Evolutionary conservation across 2,329 filamentous ascomycete genomes (phyloP), one percentile per base, ranked within the genome.

Genomic region (Neurospora sp.): DNA sequence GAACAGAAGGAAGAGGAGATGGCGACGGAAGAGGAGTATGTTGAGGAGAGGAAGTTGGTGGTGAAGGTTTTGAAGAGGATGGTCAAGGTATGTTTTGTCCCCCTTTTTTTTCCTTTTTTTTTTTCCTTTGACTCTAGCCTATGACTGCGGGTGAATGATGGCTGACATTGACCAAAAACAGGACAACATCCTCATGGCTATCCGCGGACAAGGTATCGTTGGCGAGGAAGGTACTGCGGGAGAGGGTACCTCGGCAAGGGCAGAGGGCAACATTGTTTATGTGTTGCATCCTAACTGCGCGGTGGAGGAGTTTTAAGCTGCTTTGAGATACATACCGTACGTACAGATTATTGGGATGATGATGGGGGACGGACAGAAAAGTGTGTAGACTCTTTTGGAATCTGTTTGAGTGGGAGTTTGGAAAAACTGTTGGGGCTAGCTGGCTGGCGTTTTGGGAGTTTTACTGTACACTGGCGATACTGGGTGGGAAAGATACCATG

Each of bases 241-340:
- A 77, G 77, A 85, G 73, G 81, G 80, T 57, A 78, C 79, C 66
- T 81, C 84, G 28, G 79, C 82, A 17, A 76, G 80, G 28, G 78
- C 78, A 11, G 82, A 82, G n/a, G 69, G 67, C 73, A 84, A 83
- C 76, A 83, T 91, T 4, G 86, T 96, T 68, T 99, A 97, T 78
- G 91, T 97, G 36, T 78, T 99, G 74, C 96, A 99, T 82, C 96
- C 96, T 70, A 98, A 98, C 81, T 97, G 92, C 78, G 92, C 92
- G 0, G 85, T 96, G 10, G 94, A 97, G 73, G 86, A 88, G 72
- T 79, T 80, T 66, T 85, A 76, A 77, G n/a, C 19, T 6, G 23
- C 23, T 28, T 28, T 65, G 37, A 23, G 37, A 4, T 12, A 39
- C 41, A 17, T 28, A 28, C 28, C 28, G 28, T 28, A 28, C 28